Percentiles rank a stretch among this genome's conserved stretches.
Evolutionary conservation across 352 stramenopile species (phyloP).

Genomic region (Blastocystis sp.): DNA sequence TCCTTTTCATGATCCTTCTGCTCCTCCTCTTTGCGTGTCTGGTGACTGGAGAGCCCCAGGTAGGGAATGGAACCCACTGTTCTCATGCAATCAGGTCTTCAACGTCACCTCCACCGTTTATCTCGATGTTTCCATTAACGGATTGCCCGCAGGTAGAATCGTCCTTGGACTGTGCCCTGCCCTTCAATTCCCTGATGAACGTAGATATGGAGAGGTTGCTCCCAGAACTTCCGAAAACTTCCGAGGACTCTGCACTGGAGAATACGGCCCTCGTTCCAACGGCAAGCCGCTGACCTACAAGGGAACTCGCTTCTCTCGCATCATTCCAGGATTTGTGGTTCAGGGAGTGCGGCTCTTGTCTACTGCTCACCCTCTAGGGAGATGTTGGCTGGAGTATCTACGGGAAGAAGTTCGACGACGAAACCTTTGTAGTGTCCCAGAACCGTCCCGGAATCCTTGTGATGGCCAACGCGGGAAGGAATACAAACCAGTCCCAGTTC

Average conservation of each 20-base stretch:
- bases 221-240: conserved; percentile 41
- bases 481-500: conserved; percentile 48
- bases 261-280: conserved; percentile 4
- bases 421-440: conserved; percentile 55
- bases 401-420: conserved; percentile 61
- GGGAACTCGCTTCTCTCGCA: conserved; percentile 50
- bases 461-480: conserved; percentile 58
- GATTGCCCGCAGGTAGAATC: conserved; percentile 38
- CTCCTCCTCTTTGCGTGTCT: not conserved
- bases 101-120: conserved; percentile 48
- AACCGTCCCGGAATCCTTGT: conserved; percentile 52
- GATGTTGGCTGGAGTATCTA: conserved; percentile 59
- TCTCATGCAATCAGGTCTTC: conserved; percentile 9
- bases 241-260: conserved; percentile 55
- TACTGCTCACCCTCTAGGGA: not conserved
- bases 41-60: not conserved
- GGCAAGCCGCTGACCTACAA: conserved; percentile 46
- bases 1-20: not conserved
- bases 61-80: not conserved
- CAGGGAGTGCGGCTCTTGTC: conserved; percentile 2
- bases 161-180: conserved; percentile 36
- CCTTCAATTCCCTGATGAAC: not conserved
- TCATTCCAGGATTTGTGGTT: conserved; percentile 56
- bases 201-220: conserved; percentile 62
- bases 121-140: conserved; percentile 53